phyloP scores from a whole-genome alignment of 495 filamentous ascomycete genomes.

The Penicillium arizonense region DNA sequence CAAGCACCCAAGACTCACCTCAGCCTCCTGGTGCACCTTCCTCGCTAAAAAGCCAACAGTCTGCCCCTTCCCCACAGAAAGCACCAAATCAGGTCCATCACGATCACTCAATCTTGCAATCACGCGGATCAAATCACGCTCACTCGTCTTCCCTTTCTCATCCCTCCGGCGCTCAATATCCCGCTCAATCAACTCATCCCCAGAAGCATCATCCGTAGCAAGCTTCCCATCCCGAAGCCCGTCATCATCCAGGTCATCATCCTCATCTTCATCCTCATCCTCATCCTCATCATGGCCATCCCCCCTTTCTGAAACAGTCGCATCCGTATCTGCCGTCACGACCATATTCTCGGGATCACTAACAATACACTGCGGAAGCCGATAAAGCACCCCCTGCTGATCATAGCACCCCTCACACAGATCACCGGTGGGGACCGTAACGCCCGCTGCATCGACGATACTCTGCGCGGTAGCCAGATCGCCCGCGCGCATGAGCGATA shows the following conservation, averaged over 20 bases:
- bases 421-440: conserved; percentile 76
- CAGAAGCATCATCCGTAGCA: conserved; percentile 42
- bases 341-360: conserved; percentile 71
- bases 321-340: conserved; percentile 11
- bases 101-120: conserved; percentile 68
- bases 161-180: conserved; percentile 59
- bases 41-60: conserved; percentile 59
- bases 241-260: conserved; percentile 44
- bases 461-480: conserved; percentile 75
- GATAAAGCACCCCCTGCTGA: conserved; percentile 70
- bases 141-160: conserved; percentile 59
- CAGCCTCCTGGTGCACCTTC: conserved; percentile 62
- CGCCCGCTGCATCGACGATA: conserved; percentile 69
- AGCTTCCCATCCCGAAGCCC: conserved; percentile 47
- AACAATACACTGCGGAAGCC: conserved; percentile 72
- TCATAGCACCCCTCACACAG: conserved; percentile 76
- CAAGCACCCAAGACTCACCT: conserved; percentile 46
- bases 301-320: too few relatives aligned
- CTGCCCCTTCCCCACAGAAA: conserved; percentile 60
- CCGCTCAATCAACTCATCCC: conserved; percentile 46
- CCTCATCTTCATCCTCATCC: conserved; percentile 23
- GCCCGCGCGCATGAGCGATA: conserved; percentile 59
- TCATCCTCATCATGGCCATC: background rate
- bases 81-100: conserved; percentile 59
- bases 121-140: conserved; percentile 56